Conservation (phyloP, 2,329 filamentous ascomycete genomes). For the Colletotrichum costaricense region DNA sequence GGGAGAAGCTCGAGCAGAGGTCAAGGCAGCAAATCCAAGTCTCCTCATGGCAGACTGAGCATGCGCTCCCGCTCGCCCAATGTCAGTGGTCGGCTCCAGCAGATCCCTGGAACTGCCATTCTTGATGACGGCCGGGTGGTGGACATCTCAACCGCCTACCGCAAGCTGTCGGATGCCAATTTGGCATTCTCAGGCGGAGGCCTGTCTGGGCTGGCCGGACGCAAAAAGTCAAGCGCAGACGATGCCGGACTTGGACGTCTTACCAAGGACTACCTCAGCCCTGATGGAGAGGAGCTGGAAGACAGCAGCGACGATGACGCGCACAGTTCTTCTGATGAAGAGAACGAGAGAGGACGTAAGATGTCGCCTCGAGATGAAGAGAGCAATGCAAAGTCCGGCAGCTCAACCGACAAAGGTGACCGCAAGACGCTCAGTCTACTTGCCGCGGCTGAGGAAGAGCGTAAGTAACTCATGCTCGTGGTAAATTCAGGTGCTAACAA, state of each 20-base stretch:
- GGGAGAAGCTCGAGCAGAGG: conserved; percentile 40
- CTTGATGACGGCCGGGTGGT: conserved; percentile 71
- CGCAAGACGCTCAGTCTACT: conserved; percentile 70
- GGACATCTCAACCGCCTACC: conserved; percentile 77
- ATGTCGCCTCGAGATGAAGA: conserved; percentile 60
- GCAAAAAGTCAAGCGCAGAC: conserved; percentile 57
- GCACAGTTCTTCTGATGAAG: conserved; percentile 71
- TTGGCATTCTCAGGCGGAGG: conserved; percentile 72
- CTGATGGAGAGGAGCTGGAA: conserved; percentile 74
- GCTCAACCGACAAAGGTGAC: conserved; percentile 48
- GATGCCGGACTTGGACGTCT: conserved; percentile 66
- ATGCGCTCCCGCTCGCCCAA: conserved; percentile 35
- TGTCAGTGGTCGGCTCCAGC: conserved; percentile 33
- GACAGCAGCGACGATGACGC: conserved; percentile 81
- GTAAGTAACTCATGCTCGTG: conserved; percentile 61
- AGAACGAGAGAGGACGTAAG: conserved; percentile 71
- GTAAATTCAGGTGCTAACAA: conserved; percentile 37
- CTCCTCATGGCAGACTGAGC: conserved; percentile 60
- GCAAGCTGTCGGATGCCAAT: conserved; percentile 77
- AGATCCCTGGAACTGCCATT: conserved; percentile 49
- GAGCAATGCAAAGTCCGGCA: conserved; percentile 49
- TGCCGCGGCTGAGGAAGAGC: conserved; percentile 82
- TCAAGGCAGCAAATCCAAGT: conserved; percentile 62
- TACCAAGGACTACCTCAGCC: conserved; percentile 74
- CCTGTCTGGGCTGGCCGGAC: conserved; percentile 69